A percentile compares a stretch with the other conserved stretches of the same genome.
Conservation (phyloP, 768 basidiomycete genomes). For the Exidia glandulosa region DNA sequence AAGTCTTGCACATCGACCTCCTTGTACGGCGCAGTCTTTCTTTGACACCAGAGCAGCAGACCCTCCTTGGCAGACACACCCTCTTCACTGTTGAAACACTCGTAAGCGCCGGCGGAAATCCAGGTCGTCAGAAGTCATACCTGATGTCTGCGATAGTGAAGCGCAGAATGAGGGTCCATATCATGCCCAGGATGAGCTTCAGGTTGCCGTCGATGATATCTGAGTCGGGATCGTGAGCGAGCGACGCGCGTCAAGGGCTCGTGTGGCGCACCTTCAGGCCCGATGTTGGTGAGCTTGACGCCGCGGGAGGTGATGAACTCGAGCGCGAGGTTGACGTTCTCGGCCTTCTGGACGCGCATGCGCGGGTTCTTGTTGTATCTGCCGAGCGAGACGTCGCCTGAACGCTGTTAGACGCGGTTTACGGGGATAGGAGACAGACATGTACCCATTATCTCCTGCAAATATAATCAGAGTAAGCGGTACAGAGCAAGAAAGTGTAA, state of each 20-base stretch:
- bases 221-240: constrained; percentile 17
- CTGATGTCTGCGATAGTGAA: constrained; percentile 98
- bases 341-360: constrained; percentile 93
- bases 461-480: background rate
- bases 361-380: constrained; percentile 82
- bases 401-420: constrained; percentile 3
- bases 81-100: constrained; percentile 59
- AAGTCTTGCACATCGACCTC: constrained; percentile 94
- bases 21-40: constrained; percentile 83
- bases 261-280: constrained; percentile 63
- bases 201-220: constrained; percentile 99
- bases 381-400: constrained; percentile 88
- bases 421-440: constrained; percentile 1
- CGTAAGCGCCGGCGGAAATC: constrained; percentile 5
- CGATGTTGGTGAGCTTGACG: constrained; percentile 95
- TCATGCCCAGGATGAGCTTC: constrained; percentile 98
- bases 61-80: constrained; percentile 98
- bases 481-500: constrained; percentile 12
- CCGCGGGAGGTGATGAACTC: constrained; percentile 91
- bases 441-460: constrained; percentile 92
- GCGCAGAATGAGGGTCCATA: constrained; percentile 94
- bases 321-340: constrained; percentile 95
- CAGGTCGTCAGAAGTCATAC: constrained; percentile 30
- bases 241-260: background rate
- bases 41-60: constrained; percentile 93